Conservation (phyloP, 2,329 filamentous ascomycete genomes). For the Endoconidiophora polonica region DNA sequence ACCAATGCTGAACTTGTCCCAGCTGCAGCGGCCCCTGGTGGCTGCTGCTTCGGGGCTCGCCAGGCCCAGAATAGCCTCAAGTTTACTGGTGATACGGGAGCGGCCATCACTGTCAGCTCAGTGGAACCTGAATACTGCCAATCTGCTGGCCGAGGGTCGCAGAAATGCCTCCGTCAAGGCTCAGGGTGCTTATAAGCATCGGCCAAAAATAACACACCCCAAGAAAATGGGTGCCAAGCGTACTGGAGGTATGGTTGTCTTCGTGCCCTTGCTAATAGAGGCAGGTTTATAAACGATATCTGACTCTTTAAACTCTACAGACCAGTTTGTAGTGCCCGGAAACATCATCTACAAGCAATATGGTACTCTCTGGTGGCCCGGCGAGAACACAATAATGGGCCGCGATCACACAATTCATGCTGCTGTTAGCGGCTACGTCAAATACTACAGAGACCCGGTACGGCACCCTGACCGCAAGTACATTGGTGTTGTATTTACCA, state of each 20-base stretch:
- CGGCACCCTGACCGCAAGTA: conserved; percentile 77
- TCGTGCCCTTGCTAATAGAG: neutral
- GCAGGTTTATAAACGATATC: neutral
- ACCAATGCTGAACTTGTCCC: conserved; percentile 16
- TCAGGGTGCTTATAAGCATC: conserved; percentile 51
- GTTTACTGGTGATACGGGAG: conserved; percentile 11
- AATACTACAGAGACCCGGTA: conserved; percentile 83
- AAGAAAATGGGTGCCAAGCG: conserved; percentile 94
- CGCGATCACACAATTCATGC: conserved; percentile 94
- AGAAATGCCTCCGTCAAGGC: conserved; percentile 44
- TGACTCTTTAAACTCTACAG: conserved; percentile 24
- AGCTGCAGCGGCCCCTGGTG: conserved; percentile 30
- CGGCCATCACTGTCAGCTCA: conserved; percentile 15
- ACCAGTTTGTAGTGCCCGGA: conserved; percentile 83
- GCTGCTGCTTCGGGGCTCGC: conserved; percentile 22
- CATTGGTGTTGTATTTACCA: conserved; percentile 83
- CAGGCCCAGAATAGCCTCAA: conserved; percentile 13
- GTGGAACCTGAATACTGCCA: conserved; percentile 12
- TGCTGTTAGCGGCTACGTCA: conserved; percentile 72
- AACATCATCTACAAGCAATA: conserved; percentile 98
- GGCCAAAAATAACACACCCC: conserved; percentile 40
- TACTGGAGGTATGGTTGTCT: conserved; percentile 51
- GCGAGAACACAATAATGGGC: conserved; percentile 89
- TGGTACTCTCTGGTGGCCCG: conserved; percentile 84
- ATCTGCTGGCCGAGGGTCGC: conserved; percentile 23